phyloP scores from a whole-genome alignment of 768 basidiomycete genomes.

The Russula sp. region DNA sequence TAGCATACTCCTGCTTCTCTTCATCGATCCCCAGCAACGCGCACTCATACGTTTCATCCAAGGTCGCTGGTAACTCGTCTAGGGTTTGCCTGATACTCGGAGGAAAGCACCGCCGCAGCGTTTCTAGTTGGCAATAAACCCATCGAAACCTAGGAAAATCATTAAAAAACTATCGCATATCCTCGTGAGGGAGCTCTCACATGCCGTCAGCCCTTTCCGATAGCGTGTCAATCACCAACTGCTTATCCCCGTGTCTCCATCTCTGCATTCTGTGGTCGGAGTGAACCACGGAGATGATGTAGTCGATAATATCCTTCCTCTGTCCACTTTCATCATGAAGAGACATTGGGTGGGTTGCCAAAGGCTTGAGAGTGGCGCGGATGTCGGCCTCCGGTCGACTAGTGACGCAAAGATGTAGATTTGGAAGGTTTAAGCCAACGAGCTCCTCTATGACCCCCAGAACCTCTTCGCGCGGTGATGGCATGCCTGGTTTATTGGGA shows the following conservation, averaged over 20 bases:
- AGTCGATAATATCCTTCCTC: no score
- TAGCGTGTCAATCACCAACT: background rate
- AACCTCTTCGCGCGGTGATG: no score
- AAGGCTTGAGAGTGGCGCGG: no score
- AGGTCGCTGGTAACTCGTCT: background rate
- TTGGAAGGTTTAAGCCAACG: no score
- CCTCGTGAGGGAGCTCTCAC: background rate
- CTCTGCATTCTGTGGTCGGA: background rate
- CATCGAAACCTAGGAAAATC: background rate
- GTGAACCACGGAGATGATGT: no score
- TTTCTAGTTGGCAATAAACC: slow-evolving; percentile 1
- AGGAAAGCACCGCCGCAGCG: background rate
- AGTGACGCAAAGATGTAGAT: no score
- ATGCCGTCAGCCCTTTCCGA: background rate
- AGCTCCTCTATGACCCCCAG: no score
- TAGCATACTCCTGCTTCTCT: background rate
- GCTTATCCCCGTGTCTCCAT: background rate
- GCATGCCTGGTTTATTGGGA: no score
- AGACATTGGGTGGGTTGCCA: no score
- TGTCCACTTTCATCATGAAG: no score
- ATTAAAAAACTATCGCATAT: background rate
- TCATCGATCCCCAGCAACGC: background rate
- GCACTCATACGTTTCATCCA: slow-evolving; percentile 5
- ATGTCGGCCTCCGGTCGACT: no score
- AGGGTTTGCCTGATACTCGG: background rate